Conservation (phyloP, 2,329 filamentous ascomycete genomes). For the Celoporthe dispersa region DNA sequence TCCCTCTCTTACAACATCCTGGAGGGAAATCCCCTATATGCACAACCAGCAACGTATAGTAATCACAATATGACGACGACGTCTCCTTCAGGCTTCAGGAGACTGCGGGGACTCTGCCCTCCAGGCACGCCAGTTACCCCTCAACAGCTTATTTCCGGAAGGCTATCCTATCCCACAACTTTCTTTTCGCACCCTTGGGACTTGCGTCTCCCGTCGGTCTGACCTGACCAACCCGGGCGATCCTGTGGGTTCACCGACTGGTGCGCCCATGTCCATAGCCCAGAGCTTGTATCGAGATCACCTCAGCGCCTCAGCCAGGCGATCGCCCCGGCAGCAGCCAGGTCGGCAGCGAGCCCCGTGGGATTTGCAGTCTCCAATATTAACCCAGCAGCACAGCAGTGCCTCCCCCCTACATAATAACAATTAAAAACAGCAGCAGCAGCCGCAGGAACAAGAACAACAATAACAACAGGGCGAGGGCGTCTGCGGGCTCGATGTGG, state of each 20-base stretch:
- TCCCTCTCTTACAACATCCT: background rate
- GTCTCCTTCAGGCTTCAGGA: background rate
- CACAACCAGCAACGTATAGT: background rate
- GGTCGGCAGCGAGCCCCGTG: background rate
- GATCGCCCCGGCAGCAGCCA: background rate
- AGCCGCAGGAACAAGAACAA: background rate
- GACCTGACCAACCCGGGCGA: background rate
- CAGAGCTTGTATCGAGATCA: background rate
- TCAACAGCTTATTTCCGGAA: slow-evolving; percentile 1
- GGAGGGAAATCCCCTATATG: background rate
- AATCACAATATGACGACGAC: background rate
- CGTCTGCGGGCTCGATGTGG: background rate
- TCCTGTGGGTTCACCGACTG: slow-evolving; percentile 2
- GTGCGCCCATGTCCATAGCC: background rate
- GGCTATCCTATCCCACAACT: slow-evolving; percentile 1
- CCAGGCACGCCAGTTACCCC: background rate
- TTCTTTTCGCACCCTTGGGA: background rate
- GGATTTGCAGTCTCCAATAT: background rate
- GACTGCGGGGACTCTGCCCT: background rate
- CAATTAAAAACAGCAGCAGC: background rate
- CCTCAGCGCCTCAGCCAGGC: background rate
- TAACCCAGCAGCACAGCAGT: background rate
- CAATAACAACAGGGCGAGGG: background rate
- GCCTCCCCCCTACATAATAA: background rate
- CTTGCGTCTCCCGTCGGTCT: background rate